Evolutionary conservation across 73 alveolate species (phyloP).

Genomic region (Tetrahymena borealis): DNA sequence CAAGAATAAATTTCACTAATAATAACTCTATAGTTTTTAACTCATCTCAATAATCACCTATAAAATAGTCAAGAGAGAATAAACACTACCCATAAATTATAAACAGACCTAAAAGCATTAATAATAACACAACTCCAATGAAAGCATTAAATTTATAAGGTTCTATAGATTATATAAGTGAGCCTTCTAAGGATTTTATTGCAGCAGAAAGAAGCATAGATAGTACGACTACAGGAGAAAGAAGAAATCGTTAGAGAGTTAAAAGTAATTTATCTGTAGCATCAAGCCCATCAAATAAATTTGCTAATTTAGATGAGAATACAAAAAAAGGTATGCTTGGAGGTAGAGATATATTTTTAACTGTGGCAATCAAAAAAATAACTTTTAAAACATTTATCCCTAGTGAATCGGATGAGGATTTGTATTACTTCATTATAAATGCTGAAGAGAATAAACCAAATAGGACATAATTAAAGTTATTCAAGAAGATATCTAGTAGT

Average conservation of each 20-base stretch:
- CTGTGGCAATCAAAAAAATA: neutral
- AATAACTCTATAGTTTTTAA: neutral
- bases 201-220: neutral
- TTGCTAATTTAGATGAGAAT: neutral
- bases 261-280: neutral
- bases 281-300: neutral
- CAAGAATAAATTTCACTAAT: neutral
- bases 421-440: neutral
- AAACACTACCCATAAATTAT: neutral
- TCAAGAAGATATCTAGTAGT: neutral
- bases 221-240: neutral
- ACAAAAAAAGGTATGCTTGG: neutral
- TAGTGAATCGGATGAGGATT: neutral
- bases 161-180: neutral
- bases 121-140: neutral
- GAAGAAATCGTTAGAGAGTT: neutral
- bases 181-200: neutral
- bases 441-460: neutral
- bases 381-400: neutral
- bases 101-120: neutral
- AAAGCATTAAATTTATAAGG: neutral
- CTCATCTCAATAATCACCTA: neutral
- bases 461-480: neutral
- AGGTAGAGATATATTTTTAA: neutral
- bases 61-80: neutral